These are phyloP conservation scores for Pestalotiopsis sp. DNA, from an alignment of 2,329 filamentous ascomycete genomes.

Conservation along the genomic window DNA sequence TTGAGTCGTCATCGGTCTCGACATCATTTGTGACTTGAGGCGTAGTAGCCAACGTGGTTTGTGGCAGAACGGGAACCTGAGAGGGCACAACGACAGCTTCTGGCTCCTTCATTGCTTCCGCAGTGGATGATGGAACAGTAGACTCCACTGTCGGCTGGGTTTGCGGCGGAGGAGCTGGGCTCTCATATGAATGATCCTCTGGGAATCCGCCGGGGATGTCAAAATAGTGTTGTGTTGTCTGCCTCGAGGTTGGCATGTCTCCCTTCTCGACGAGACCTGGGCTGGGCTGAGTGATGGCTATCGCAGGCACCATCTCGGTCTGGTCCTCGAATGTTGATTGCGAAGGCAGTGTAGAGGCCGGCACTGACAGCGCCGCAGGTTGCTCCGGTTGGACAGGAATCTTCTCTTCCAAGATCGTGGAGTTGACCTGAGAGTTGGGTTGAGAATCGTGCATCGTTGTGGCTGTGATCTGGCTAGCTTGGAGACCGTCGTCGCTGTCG, in stretches of 20 bases:
- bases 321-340: neutral
- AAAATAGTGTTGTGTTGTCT: slow-evolving; percentile 32
- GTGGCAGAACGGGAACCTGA: slow-evolving; percentile 22
- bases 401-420: slow-evolving; percentile 19
- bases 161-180: neutral
- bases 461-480: slow-evolving; percentile 21
- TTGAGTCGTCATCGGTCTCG: slow-evolving; percentile 33
- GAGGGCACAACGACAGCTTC: slow-evolving; percentile 19
- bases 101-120: slow-evolving; percentile 26
- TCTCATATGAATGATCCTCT: slow-evolving; percentile 34
- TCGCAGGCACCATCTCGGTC: slow-evolving; percentile 39
- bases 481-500: slow-evolving; percentile 19
- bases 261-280: slow-evolving; percentile 31
- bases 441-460: slow-evolving; percentile 22
- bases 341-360: neutral
- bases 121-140: neutral
- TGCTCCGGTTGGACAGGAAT: slow-evolving; percentile 13
- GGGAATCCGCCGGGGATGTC: slow-evolving; percentile 65
- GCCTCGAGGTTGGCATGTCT: neutral
- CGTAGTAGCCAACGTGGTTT: slow-evolving; percentile 33
- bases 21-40: slow-evolving; percentile 35
- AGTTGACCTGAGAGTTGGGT: slow-evolving; percentile 17
- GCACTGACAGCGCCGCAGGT: slow-evolving; percentile 4
- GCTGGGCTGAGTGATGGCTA: slow-evolving; percentile 47
- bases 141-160: neutral